A percentile compares a stretch with the other conserved stretches of the same genome.
Conservation (phyloP, 2,329 filamentous ascomycete genomes). For the Curvularia spicifera region DNA sequence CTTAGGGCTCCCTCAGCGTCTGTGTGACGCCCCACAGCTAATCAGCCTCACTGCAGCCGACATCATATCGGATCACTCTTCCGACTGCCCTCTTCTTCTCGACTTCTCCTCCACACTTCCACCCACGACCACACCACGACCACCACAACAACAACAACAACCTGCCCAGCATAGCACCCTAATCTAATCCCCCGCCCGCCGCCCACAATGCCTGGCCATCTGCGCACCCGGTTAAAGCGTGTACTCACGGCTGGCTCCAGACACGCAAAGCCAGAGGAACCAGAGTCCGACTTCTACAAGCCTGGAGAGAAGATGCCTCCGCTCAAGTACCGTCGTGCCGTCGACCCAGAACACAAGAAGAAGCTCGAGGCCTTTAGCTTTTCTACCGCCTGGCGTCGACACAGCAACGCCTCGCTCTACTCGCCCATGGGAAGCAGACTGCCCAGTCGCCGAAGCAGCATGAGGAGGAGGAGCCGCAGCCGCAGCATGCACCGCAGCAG, state of each 20-base stretch:
- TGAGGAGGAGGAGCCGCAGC: conserved; percentile 41
- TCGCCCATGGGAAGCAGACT: conserved; percentile 58
- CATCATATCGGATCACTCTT: conserved; percentile 24
- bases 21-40: conserved; percentile 25
- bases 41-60: conserved; percentile 31
- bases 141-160: not conserved
- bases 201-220: conserved; percentile 48
- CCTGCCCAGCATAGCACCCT: conserved; percentile 6
- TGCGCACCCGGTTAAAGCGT: conserved; percentile 55
- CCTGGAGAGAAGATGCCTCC: conserved; percentile 60
- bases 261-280: conserved; percentile 42
- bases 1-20: conserved; percentile 12
- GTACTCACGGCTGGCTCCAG: conserved; percentile 51
- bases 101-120: conserved; percentile 5
- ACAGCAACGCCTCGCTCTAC: conserved; percentile 54
- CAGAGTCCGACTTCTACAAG: conserved; percentile 56
- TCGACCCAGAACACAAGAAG: conserved; percentile 59
- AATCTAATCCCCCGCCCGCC: conserved; percentile 1
- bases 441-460: conserved; percentile 51
- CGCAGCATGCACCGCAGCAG: conserved; percentile 38
- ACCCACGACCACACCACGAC: conserved; percentile 8
- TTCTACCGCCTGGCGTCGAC: conserved; percentile 55
- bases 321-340: conserved; percentile 57
- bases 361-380: conserved; percentile 57
- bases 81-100: conserved; percentile 18